These are phyloP conservation scores for Lactarius sp. DNA, from an alignment of 768 basidiomycete genomes.

Conservation along the genomic window DNA sequence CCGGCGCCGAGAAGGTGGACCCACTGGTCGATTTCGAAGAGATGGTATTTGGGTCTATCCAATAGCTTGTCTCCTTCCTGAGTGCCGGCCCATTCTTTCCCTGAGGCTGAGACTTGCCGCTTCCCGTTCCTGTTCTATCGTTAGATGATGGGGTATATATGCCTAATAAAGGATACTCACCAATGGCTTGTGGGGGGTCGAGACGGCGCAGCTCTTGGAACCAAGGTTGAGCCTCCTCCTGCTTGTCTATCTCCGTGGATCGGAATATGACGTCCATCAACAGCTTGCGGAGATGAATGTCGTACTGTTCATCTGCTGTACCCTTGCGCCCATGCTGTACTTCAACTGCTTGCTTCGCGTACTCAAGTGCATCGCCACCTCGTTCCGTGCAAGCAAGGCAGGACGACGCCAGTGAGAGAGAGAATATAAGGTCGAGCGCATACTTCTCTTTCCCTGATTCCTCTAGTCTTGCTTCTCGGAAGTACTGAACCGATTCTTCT, in stretches of 20 bases:
- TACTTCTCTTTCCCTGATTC: conserved; percentile 4
- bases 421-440: conserved; percentile 6
- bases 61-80: conserved; percentile 3
- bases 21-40: not conserved
- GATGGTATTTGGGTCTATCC: conserved; percentile 3
- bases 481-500: conserved; percentile 15
- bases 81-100: not conserved
- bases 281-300: not conserved
- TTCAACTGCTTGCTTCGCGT: conserved; percentile 16
- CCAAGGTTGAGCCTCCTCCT: not conserved
- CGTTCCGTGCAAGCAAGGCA: conserved; percentile 19
- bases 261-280: conserved; percentile 10
- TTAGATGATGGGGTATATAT: not conserved
- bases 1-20: not conserved
- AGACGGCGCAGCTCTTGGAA: conserved; percentile 4
- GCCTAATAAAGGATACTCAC: not conserved
- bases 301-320: not conserved
- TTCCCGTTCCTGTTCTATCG: not conserved
- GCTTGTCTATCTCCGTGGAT: not conserved
- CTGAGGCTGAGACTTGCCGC: not conserved
- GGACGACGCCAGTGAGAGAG: conserved; percentile 15
- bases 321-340: conserved; percentile 8
- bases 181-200: not conserved
- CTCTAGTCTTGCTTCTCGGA: conserved; percentile 4
- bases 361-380: not conserved